Base-by-base conservation (phyloP, 768 basidiomycete genomes). In the Agaricus sinodeliciosus region DNA sequence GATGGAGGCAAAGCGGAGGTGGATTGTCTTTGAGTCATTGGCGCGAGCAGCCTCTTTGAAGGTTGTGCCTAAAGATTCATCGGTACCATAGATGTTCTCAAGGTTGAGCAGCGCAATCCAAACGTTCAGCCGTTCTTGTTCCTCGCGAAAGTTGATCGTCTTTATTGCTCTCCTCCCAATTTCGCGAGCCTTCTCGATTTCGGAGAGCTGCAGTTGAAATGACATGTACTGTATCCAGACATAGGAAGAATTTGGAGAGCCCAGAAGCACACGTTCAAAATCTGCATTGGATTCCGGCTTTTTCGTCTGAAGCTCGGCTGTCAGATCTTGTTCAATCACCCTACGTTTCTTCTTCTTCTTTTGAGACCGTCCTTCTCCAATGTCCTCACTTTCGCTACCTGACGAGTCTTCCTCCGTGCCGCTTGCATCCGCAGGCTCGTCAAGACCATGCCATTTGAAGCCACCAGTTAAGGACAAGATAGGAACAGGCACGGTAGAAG, bases 141-240 rank as follows among this genome's bases (percentile, higher is more conserved):
- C 96, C 68, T 99, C 96, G 40, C 95, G 81, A 74, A 95, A 97
- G 63, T 78, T 87, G 70, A 99, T 98, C 9, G 85, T 86, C 56
- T 80, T 75, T 42, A 97, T 74, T 4, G 94, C 95, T 19, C 90
- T 82, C 49, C 81, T 79, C 43, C 84, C 94, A 48, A 94, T 84
- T 64, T 88, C 85, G 41, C 93, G 80, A 12, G 95, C 96, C 68
- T 94, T 96, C 61, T 94, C 94, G 51, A 96, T 74, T 69, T 99
- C 95, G 27, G 94, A 91, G n/a, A 99, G 79, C 59, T 93, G 93
- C 9, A 98, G 75, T 62, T 94, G 92, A 81, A 97, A 95, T 8
- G 96, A 95, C 93, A 99, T 98, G 67, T 94, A 99, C 67, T 97
- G 94, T 54, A 99, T 85, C 96, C 96, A 99, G 31, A 98, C 78